Evolutionary conservation across 345 rosid genomes (phyloP).

Genomic region (Cardiospermum halicacabum): DNA sequence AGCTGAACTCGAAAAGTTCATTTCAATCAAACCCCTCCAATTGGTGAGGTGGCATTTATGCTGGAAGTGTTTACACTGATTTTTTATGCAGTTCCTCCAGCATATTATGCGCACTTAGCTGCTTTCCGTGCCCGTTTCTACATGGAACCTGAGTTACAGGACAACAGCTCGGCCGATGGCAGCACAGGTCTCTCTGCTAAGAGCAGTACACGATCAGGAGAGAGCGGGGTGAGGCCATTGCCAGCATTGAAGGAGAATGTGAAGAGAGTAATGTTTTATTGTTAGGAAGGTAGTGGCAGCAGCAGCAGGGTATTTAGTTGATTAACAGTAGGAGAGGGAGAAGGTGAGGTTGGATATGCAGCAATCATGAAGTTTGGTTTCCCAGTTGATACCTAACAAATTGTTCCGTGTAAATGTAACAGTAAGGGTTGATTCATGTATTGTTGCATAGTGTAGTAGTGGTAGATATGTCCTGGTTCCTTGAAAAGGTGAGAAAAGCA

Average conservation of each 20-base stretch:
- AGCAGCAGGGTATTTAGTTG: slow-evolving; percentile 2
- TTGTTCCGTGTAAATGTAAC: slow-evolving; percentile 26
- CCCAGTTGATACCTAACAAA: neutral
- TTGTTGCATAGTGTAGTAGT: slow-evolving; percentile 9
- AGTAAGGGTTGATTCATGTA: slow-evolving; percentile 4
- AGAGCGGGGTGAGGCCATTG: slow-evolving; percentile 65
- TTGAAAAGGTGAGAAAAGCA: neutral
- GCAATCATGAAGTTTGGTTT: neutral
- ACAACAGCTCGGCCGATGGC: slow-evolving; percentile 52
- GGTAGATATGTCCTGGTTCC: slow-evolving; percentile 11
- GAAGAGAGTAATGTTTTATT: slow-evolving; percentile 96
- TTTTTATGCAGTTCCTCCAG: slow-evolving; percentile 77
- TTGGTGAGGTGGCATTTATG: neutral
- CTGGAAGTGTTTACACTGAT: neutral
- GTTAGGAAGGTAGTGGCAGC: slow-evolving; percentile 30
- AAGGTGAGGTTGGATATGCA: too few species aligned
- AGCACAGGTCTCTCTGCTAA: slow-evolving; percentile 24
- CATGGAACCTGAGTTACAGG: slow-evolving; percentile 89
- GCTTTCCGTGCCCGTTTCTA: slow-evolving; percentile 97
- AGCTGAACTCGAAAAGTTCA: neutral
- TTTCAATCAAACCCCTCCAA: neutral
- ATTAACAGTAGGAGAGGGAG: too few species aligned
- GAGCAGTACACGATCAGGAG: slow-evolving; percentile 46
- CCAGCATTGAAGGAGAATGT: slow-evolving; percentile 98
- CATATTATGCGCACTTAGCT: slow-evolving; percentile 96